A percentile compares a stretch with the other conserved stretches of the same genome.
phyloP scores from a whole-genome alignment of 805 yeast species.

The Cyberlindnera xishuangbannaensis region DNA sequence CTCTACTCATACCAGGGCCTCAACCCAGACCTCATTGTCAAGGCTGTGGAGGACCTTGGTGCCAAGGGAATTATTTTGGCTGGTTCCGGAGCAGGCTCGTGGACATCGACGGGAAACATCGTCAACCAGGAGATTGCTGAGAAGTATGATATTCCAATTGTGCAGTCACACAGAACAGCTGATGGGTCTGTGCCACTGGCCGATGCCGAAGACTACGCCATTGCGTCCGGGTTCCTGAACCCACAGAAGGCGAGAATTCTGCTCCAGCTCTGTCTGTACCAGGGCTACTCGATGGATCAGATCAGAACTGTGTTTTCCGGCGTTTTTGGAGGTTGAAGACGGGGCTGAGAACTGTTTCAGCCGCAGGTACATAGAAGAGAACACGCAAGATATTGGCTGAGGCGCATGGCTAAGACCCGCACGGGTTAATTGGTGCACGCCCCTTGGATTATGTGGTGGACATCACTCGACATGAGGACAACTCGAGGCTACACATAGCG shows the following conservation, averaged over 20 bases:
- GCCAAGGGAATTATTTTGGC: slow-evolving; percentile 56
- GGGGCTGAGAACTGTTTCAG: too few species aligned
- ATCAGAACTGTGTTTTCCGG: slow-evolving; percentile 22
- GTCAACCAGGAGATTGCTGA: slow-evolving; percentile 37
- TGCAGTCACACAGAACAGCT: slow-evolving; percentile 56
- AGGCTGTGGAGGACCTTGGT: slow-evolving; percentile 35
- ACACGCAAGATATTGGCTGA: too few species aligned
- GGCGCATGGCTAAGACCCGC: too few species aligned
- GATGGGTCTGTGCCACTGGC: slow-evolving; percentile 62
- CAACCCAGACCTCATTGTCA: slow-evolving; percentile 36
- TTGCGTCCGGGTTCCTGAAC: slow-evolving; percentile 56
- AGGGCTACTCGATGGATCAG: slow-evolving; percentile 26
- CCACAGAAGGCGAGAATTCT: slow-evolving; percentile 59
- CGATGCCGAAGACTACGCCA: slow-evolving; percentile 27
- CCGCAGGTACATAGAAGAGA: too few species aligned
- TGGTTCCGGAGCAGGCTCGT: slow-evolving; percentile 64
- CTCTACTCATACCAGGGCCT: slow-evolving; percentile 56
- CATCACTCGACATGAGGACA: too few species aligned
- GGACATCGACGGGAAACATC: slow-evolving; percentile 33
- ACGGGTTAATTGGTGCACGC: too few species aligned
- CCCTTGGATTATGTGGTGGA: too few species aligned
- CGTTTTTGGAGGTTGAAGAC: slow-evolving; percentile 1
- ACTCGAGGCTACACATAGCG: too few species aligned
- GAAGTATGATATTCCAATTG: slow-evolving; percentile 39
- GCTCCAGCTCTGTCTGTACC: slow-evolving; percentile 45